phyloP scores from a whole-genome alignment of 257 asterid species.

The Cruciata laevipes region DNA sequence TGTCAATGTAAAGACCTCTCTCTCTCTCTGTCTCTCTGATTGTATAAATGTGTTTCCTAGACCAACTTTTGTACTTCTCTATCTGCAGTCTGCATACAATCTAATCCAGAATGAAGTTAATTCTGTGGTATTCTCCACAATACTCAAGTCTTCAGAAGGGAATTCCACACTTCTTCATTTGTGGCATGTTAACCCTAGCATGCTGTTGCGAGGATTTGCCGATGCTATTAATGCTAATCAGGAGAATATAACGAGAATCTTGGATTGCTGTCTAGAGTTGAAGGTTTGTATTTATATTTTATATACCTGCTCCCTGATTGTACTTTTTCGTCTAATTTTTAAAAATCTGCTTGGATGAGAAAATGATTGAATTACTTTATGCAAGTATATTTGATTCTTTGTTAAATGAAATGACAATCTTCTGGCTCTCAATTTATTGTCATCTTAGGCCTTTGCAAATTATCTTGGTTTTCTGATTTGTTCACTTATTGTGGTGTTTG shows the following conservation, averaged over 20 bases:
- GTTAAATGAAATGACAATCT: background rate
- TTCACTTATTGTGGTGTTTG: no score
- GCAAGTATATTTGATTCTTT: background rate
- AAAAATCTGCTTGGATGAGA: background rate
- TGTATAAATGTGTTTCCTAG: constrained; percentile 4
- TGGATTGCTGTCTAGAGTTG: constrained; percentile 79
- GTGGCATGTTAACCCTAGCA: constrained; percentile 67
- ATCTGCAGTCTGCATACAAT: constrained; percentile 79
- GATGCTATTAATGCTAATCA: constrained; percentile 63
- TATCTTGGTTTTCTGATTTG: background rate
- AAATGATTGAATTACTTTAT: no score
- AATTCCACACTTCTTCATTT: constrained; percentile 43
- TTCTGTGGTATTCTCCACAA: constrained; percentile 50
- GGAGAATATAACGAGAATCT: constrained; percentile 43
- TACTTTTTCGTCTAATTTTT: background rate
- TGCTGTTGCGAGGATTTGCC: constrained; percentile 68
- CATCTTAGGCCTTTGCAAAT: background rate
- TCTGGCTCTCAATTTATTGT: background rate
- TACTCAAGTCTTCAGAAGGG: constrained; percentile 42
- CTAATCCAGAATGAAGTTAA: constrained; percentile 79
- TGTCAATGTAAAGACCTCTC: constrained; percentile 46
- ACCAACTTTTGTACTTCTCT: constrained; percentile 16
- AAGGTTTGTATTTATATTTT: constrained; percentile 45
- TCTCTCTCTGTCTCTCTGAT: constrained; percentile 10
- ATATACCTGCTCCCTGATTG: background rate